Evolutionary conservation across 352 stramenopile species (phyloP).

Genomic region (Aphanomyces invadans): DNA sequence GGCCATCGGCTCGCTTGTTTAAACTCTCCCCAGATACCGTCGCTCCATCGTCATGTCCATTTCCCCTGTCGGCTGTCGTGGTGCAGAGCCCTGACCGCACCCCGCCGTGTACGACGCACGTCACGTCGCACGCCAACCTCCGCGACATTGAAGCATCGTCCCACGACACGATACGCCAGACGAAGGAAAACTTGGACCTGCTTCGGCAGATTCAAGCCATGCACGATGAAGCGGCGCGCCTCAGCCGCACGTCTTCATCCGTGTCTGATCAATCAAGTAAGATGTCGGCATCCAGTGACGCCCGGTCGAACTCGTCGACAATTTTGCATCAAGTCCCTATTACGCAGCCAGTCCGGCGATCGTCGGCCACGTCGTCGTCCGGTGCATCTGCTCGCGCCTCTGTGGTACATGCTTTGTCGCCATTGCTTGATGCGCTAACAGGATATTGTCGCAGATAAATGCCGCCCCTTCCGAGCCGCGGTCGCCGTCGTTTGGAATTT

Average conservation of each 20-base stretch:
- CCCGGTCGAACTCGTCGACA: neutral
- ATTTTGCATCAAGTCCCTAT: neutral
- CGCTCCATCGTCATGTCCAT: too few relatives aligned
- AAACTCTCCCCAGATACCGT: neutral
- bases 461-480: too few relatives aligned
- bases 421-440: too few relatives aligned
- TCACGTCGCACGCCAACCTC: neutral
- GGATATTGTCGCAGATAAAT: too few relatives aligned
- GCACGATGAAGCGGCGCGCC: neutral
- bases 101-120: neutral
- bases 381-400: too few relatives aligned
- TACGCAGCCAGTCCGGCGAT: neutral
- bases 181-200: conserved; percentile 18
- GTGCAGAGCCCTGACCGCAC: too few relatives aligned
- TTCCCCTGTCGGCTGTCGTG: too few relatives aligned
- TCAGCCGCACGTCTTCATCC: neutral
- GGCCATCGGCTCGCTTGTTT: neutral
- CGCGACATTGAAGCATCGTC: neutral
- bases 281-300: neutral
- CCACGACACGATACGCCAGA: conserved; percentile 7
- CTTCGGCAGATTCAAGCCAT: conserved; percentile 21
- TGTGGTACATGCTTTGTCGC: too few relatives aligned
- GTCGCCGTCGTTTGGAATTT: neutral
- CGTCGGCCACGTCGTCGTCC: neutral
- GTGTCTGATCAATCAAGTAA: neutral